A percentile compares a stretch with the other conserved stretches of the same genome.
Conservation (phyloP, 305 asterid genomes). For the Solanum chacoense region DNA sequence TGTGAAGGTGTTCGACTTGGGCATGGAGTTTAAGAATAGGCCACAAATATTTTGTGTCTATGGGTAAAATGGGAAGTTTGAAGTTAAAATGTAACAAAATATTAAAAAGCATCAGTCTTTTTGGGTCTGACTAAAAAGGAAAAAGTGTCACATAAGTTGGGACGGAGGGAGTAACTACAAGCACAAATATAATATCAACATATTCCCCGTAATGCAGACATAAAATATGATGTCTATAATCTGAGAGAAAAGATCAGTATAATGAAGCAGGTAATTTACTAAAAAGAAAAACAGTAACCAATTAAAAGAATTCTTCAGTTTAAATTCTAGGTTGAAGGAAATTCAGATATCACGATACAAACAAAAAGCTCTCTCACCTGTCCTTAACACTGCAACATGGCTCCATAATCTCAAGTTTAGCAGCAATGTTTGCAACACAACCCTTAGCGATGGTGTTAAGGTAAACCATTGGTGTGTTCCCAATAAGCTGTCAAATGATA, state of each 20-base stretch:
- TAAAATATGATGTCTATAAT: neutral
- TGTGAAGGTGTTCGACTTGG: neutral
- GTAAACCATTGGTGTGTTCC: slow-evolving; percentile 97
- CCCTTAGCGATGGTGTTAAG: slow-evolving; percentile 74
- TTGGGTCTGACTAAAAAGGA: neutral
- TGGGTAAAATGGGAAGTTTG: neutral
- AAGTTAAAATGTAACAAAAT: neutral
- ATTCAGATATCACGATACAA: neutral
- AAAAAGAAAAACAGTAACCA: neutral
- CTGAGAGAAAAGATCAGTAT: neutral
- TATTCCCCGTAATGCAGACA: neutral
- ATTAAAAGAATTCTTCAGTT: neutral
- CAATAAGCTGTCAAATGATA: slow-evolving; percentile 58
- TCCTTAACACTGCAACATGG: slow-evolving; percentile 98
- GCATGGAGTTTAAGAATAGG: neutral
- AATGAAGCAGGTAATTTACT: neutral
- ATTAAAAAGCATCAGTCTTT: neutral
- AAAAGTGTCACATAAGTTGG: neutral
- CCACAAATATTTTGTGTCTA: neutral
- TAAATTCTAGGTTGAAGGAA: neutral
- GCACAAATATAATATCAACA: neutral
- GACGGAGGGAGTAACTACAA: neutral
- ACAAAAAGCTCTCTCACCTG: slow-evolving; percentile 36
- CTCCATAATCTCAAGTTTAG: slow-evolving; percentile 97
- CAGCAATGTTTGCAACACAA: slow-evolving; percentile 85